Conservation (phyloP, 202 grass and related monocot genomes). For the Hordeum pubiflorum region DNA sequence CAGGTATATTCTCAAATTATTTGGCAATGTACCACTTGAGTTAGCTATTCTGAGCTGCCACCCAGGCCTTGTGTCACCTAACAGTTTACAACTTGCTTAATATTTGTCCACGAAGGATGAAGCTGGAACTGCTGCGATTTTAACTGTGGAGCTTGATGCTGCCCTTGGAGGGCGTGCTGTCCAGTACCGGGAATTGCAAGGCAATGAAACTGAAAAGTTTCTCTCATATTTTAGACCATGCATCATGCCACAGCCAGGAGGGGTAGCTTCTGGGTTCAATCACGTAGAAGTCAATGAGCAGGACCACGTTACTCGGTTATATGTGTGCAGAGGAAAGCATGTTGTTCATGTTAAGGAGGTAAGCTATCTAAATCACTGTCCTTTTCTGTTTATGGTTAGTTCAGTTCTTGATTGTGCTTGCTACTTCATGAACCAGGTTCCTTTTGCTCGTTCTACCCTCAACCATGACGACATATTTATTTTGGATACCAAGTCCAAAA, state of each 20-base stretch:
- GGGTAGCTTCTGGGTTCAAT: conserved; percentile 76
- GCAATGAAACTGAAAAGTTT: conserved; percentile 91
- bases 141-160: conserved; percentile 89
- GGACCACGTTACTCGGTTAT: conserved; percentile 71
- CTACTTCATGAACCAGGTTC: conserved; percentile 52
- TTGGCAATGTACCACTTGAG: conserved; percentile 22
- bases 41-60: background rate
- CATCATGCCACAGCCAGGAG: conserved; percentile 89
- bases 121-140: conserved; percentile 75
- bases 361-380: conserved; percentile 29
- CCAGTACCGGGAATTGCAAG: conserved; percentile 88
- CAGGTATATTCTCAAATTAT: conserved; percentile 56
- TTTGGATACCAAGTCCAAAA: conserved; percentile 89
- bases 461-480: conserved; percentile 97
- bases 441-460: conserved; percentile 77
- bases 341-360: conserved; percentile 98
- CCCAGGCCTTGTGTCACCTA: background rate
- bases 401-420: conserved; percentile 8
- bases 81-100: conserved; percentile 11
- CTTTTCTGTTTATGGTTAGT: background rate
- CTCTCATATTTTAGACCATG: conserved; percentile 96
- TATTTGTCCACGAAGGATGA: conserved; percentile 59
- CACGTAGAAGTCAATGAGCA: conserved; percentile 68
- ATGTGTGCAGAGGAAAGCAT: conserved; percentile 88
- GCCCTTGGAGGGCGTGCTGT: conserved; percentile 85